Percentiles rank a stretch among this genome's conserved stretches.
Evolutionary conservation across 148 eudicot genomes (phyloP).

Genomic region (Arbutus unedo): DNA sequence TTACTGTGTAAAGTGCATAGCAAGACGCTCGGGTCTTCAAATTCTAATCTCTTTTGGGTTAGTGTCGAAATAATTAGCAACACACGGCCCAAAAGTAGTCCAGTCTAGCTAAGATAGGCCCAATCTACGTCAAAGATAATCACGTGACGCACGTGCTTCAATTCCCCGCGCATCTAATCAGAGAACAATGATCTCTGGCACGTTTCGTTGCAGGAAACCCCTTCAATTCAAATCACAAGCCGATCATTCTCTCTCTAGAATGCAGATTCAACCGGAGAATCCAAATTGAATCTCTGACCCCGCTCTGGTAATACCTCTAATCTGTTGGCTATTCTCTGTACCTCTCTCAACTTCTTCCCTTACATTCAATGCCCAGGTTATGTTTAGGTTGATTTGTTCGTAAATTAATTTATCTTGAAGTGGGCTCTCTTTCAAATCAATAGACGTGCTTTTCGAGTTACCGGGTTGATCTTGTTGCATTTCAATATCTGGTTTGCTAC

Average conservation of each 20-base stretch:
- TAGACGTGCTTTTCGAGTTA: neutral
- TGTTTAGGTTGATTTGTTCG: neutral
- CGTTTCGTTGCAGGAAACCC: neutral
- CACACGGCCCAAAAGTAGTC: neutral
- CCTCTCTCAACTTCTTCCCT: neutral
- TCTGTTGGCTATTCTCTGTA: neutral
- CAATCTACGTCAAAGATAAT: neutral
- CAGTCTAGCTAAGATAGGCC: neutral
- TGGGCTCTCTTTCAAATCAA: neutral
- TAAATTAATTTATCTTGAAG: neutral
- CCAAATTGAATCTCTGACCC: neutral
- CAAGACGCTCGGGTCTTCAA: too few relatives aligned
- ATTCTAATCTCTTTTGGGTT: neutral
- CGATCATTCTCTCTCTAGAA: neutral
- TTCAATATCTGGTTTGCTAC: neutral
- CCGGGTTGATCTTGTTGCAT: neutral
- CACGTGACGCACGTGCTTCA: neutral
- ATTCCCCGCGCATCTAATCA: neutral
- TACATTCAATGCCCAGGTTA: neutral
- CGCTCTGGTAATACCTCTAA: neutral
- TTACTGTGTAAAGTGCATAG: too few relatives aligned
- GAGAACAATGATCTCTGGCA: neutral
- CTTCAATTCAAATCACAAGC: neutral
- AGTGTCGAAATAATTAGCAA: neutral
- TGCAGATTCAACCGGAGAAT: slow-evolving; percentile 5